Evolutionary conservation across 352 stramenopile species (phyloP), one percentile per base, ranked within the genome.

Genomic region (Phytophthora colocasiae): DNA sequence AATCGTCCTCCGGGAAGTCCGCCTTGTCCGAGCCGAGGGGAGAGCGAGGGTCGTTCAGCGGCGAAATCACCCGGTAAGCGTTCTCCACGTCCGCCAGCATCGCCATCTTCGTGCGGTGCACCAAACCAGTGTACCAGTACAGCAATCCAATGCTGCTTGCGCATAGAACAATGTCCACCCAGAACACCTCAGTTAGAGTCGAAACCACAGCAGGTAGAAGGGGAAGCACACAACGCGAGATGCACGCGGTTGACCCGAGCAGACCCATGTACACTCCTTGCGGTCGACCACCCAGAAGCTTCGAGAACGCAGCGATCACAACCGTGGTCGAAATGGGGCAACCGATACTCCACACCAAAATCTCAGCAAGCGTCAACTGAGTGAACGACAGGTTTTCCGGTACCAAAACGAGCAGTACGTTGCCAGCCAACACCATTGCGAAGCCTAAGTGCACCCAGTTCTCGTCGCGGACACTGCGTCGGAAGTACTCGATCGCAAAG

Each of bases 321-420:
- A 91, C 85, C 1, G 82, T 78, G 2, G 82, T 90, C 34, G 80
- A 85, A 51, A 92, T 90, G 3, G 84, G 84, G 45, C 82, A 91
- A n/a, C 84, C 84, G 32, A 92, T 83, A 58, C 82, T 91, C 84
- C 84, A 92, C 22, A 92, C 79, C 44, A 91, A 84, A 14, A 91
- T 58, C 40, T 91, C 81, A 0, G 75, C 80, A 10, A 89, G 17
- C 1, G 70, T 47, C 0, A 92, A 39, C 12, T 81, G 81, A 6
- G 60, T 44, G 53, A 90, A 87, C 34, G 80, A 63, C n/a, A 89
- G 45, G 8, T 69, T 27, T 0, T 66, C 40, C 5, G 80, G 80
- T 9, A 66, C 67, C 32, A 87, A 54, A 0, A 83, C 73, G 8
- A 90, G 64, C 55, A 89, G 9, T 17, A 82, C 9, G 52, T 91